A percentile compares a stretch with the other conserved stretches of the same genome.
These are phyloP conservation scores for Sporothrix schenckii DNA, from an alignment of 2,329 filamentous ascomycete genomes.

Conservation along the genomic window DNA sequence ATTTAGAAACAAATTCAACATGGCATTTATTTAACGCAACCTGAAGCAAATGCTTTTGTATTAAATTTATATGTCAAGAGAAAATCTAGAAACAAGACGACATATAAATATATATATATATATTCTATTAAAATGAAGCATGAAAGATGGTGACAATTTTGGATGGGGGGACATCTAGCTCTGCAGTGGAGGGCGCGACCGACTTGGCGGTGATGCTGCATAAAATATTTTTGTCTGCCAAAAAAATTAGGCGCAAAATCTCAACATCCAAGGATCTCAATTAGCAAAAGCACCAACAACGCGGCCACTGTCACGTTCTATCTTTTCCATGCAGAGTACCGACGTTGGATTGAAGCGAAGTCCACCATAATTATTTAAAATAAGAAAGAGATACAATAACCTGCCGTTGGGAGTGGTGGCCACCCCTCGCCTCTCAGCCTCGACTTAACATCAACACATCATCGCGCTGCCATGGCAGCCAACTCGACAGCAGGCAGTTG, in stretches of 20 bases:
- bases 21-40: too few species aligned
- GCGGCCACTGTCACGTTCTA: background rate
- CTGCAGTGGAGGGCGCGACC: background rate
- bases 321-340: background rate
- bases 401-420: background rate
- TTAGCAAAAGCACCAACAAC: background rate
- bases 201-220: background rate
- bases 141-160: background rate
- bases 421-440: too few species aligned
- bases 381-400: background rate
- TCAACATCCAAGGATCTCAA: background rate
- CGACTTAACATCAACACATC: background rate
- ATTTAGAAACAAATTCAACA: too few species aligned
- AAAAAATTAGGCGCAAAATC: constrained; percentile 5
- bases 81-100: too few species aligned
- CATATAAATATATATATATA: too few species aligned
- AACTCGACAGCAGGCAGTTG: background rate
- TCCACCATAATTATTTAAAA: too few species aligned
- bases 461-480: constrained; percentile 4
- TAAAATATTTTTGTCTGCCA: constrained; percentile 12
- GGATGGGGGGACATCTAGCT: constrained; percentile 5
- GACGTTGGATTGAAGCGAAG: too few species aligned
- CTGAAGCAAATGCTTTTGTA: too few species aligned
- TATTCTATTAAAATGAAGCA: too few species aligned
- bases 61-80: too few species aligned